A percentile compares a stretch with the other conserved stretches of the same genome.
These are phyloP conservation scores for Epicoccum nigrum DNA, from an alignment of 2,329 filamentous ascomycete genomes.

Conservation along the genomic window DNA sequence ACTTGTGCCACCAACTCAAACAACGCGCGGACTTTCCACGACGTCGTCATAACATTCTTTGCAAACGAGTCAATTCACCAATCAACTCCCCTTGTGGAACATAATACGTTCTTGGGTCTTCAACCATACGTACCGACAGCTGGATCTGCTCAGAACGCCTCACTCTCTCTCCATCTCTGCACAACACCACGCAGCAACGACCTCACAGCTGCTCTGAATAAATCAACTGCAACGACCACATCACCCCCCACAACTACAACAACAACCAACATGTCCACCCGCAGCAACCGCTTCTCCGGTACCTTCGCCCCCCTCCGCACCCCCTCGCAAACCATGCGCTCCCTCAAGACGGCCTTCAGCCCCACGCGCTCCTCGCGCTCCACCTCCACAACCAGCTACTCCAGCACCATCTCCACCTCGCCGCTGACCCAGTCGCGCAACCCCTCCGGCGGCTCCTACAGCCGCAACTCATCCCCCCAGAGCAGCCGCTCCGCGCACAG, in stretches of 20 bases:
- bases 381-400: constrained; percentile 26
- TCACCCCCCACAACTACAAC: constrained; percentile 3
- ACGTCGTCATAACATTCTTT: constrained; percentile 20
- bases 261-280: constrained; percentile 37
- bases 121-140: constrained; percentile 26
- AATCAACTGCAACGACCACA: constrained; percentile 4
- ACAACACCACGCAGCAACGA: background rate
- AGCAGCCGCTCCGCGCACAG: constrained; percentile 17
- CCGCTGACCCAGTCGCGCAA: constrained; percentile 26
- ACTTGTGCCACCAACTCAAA: constrained; percentile 19
- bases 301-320: constrained; percentile 45
- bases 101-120: constrained; percentile 11
- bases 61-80: constrained; percentile 3
- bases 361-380: constrained; percentile 42
- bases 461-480: constrained; percentile 27
- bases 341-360: constrained; percentile 44
- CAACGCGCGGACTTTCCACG: constrained; percentile 7
- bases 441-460: constrained; percentile 2
- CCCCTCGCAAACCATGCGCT: constrained; percentile 35
- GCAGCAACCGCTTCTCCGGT: constrained; percentile 46
- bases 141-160: constrained; percentile 22
- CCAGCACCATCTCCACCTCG: constrained; percentile 36
- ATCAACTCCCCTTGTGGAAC: constrained; percentile 6
- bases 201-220: constrained; percentile 14
- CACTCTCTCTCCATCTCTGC: background rate